A percentile compares a stretch with the other conserved stretches of the same genome.
Evolutionary conservation across 1,284 basidiomycete species (phyloP).

Genomic region (Leccinum pallidistipes): DNA sequence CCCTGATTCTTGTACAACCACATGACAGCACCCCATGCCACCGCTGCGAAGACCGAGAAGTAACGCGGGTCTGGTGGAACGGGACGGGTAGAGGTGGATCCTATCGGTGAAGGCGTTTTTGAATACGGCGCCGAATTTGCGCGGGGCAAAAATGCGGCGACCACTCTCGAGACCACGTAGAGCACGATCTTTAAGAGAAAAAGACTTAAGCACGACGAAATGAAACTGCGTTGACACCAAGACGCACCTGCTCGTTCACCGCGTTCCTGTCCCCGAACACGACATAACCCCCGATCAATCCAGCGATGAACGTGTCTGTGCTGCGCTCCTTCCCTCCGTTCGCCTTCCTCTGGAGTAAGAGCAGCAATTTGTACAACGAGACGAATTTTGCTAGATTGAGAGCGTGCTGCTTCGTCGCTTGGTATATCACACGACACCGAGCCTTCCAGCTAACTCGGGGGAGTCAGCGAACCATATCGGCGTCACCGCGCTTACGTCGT

Average conservation of each 20-base stretch:
- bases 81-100: constrained; percentile 54
- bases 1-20: constrained; percentile 88
- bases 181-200: constrained; percentile 78
- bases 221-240: background rate
- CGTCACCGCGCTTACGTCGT: background rate
- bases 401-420: constrained; percentile 88
- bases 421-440: constrained; percentile 70
- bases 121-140: constrained; percentile 48
- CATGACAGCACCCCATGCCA: constrained; percentile 98
- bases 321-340: constrained; percentile 82
- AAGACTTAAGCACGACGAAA: background rate
- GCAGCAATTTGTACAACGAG: constrained; percentile 85
- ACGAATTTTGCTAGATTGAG: constrained; percentile 93
- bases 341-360: constrained; percentile 78
- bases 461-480: constrained; percentile 12
- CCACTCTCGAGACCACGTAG: constrained; percentile 88
- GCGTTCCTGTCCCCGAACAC: constrained; percentile 95
- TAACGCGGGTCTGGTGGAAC: constrained; percentile 79
- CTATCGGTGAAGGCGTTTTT: constrained; percentile 36
- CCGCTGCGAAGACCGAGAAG: constrained; percentile 87
- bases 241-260: constrained; percentile 94
- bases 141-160: constrained; percentile 87
- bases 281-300: constrained; percentile 87
- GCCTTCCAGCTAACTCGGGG: constrained; percentile 58
- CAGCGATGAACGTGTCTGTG: constrained; percentile 90